Evolutionary conservation across 1,284 basidiomycete genomes (phyloP).

Genomic region (Cystobasidium sp.): DNA sequence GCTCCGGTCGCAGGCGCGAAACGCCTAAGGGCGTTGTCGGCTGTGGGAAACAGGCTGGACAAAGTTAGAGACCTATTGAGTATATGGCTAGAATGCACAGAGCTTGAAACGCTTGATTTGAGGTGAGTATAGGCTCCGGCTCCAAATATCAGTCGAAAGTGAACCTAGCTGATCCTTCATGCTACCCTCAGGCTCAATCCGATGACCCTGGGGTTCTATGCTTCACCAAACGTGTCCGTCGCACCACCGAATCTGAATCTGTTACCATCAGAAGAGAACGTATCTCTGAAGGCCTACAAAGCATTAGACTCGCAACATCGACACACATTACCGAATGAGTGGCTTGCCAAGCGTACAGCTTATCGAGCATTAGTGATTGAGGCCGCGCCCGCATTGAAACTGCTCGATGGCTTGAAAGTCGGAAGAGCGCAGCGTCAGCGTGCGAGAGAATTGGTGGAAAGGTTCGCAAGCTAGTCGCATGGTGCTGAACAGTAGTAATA

Average conservation of each 20-base stretch:
- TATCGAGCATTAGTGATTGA: slow-evolving; percentile 86
- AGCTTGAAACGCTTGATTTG: slow-evolving; percentile 84
- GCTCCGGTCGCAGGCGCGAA: slow-evolving; percentile 71
- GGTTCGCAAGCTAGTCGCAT: slow-evolving; percentile 30
- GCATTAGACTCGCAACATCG: slow-evolving; percentile 79
- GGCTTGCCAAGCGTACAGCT: slow-evolving; percentile 79
- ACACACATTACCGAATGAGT: slow-evolving; percentile 80
- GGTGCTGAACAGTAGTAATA: too few species aligned
- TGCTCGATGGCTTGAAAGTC: slow-evolving; percentile 81
- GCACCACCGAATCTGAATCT: slow-evolving; percentile 13
- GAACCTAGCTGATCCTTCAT: slow-evolving; percentile 22
- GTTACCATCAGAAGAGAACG: slow-evolving; percentile 5
- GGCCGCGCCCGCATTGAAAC: slow-evolving; percentile 67
- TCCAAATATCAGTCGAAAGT: neutral
- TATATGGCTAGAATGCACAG: slow-evolving; percentile 70
- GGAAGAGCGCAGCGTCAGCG: slow-evolving; percentile 35
- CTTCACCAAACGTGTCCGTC: slow-evolving; percentile 55
- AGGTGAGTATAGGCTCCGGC: slow-evolving; percentile 62
- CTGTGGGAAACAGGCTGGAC: slow-evolving; percentile 81
- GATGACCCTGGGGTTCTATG: slow-evolving; percentile 89
- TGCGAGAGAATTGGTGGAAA: slow-evolving; percentile 44
- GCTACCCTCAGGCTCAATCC: slow-evolving; percentile 78
- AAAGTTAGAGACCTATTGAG: slow-evolving; percentile 71
- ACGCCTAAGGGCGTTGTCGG: slow-evolving; percentile 76
- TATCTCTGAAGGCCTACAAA: slow-evolving; percentile 46